Evolutionary conservation across 2,329 filamentous ascomycete genomes (phyloP), one percentile per base, ranked within the genome.

Genomic region (Ascochyta pisi): DNA sequence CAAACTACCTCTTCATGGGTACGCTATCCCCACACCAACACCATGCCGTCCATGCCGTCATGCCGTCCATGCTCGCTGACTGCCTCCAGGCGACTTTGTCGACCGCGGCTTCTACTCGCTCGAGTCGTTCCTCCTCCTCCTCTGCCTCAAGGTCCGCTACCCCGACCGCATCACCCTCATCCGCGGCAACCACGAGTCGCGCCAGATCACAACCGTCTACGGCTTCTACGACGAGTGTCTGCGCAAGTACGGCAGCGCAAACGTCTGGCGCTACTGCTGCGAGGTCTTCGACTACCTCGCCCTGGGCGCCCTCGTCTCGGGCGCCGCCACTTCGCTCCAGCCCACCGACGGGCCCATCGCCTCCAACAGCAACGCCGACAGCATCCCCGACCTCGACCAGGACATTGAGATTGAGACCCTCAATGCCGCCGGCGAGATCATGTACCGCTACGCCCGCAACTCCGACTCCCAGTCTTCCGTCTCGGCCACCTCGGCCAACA

Each of bases 171-270:
- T 98, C 81, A 98, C 95, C 4, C 84, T 98, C 38, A 96, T 98
- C 70, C 86, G 94, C 62, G 94, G 94, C 62, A 96, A 96, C 75
- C 92, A 96, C 81, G 94, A 98, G 78, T 97, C 93, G 40, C 87
- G 94, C 56, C 94, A 98, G 76, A 98, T 98, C 64, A 98, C 94
- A 22, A 96, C 92, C 5, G 94, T 98, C 13, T 98, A 98, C 75
- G 94, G 94, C 60, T 98, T 98, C 80, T 98, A 98, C 80, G 94
- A 98, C 72, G 94, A 98, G 79, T 98, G 94, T 71, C 83, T 97
- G 61, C 85, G 94, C 50, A 98, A 98, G 78, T 98, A 98, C 71
- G 94, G 94, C 58, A 96, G 90, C 72, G 93, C 94, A 34, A 98
- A 97, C 68, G 94, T 98, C 1, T 98, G 94, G 94, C 85, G 67